Conservation (phyloP, 306 rosid species). For the Dryas octopetala region DNA sequence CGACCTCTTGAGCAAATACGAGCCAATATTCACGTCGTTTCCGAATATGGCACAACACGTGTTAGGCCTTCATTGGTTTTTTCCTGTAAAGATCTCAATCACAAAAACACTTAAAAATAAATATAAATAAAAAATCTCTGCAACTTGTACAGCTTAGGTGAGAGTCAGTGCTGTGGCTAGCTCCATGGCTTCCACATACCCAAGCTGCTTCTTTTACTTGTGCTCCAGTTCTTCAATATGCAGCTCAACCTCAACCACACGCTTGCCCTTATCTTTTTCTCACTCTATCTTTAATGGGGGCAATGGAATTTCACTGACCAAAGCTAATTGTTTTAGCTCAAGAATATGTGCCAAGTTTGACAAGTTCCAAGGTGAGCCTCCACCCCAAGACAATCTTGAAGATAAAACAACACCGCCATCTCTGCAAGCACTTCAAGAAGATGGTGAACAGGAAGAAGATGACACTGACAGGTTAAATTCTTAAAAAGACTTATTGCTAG, state of each 20-base stretch:
- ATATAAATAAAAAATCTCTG: not conserved
- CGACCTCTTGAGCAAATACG: not conserved
- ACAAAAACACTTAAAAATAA: not conserved
- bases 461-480: slow-evolving; percentile 64
- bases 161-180: not conserved
- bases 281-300: slow-evolving; percentile 34
- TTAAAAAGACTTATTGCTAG: not conserved
- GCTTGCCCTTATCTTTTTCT: slow-evolving; percentile 41
- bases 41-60: not conserved
- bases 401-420: slow-evolving; percentile 35
- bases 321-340: slow-evolving; percentile 24
- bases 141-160: not conserved
- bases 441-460: slow-evolving; percentile 41
- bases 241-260: slow-evolving; percentile 52
- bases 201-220: slow-evolving; percentile 38
- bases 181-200: slow-evolving; percentile 62
- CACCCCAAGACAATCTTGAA: slow-evolving; percentile 32
- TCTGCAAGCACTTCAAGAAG: slow-evolving; percentile 27
- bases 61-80: not conserved
- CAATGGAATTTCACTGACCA: slow-evolving; percentile 34
- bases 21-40: not conserved
- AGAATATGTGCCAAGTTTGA: slow-evolving; percentile 79
- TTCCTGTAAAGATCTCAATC: not conserved
- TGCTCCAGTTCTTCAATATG: slow-evolving; percentile 31
- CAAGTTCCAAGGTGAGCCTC: slow-evolving; percentile 59